These are phyloP conservation scores for Pneumocystis murina DNA, from an alignment of 1,139 yeast genomes.

Conservation along the genomic window DNA sequence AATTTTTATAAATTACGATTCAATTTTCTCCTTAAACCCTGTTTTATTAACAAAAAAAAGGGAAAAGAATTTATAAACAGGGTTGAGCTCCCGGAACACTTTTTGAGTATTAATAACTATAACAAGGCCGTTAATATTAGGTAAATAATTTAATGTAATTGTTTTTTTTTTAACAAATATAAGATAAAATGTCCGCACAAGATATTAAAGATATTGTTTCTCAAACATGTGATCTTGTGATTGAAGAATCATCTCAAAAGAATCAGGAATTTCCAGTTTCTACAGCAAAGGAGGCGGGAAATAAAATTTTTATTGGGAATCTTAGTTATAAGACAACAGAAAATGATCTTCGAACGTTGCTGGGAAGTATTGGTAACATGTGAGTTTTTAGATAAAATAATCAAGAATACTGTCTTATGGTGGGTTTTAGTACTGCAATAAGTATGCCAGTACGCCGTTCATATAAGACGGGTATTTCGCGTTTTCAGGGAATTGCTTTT, in stretches of 20 bases:
- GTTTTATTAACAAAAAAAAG: too few relatives aligned
- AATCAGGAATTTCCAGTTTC: neutral
- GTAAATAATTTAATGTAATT: too few relatives aligned
- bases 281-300: neutral
- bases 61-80: too few relatives aligned
- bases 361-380: neutral
- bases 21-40: too few relatives aligned
- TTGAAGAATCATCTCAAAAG: neutral
- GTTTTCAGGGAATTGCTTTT: slow-evolving; percentile 50
- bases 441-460: neutral
- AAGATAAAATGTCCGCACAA: neutral
- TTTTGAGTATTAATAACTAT: too few relatives aligned
- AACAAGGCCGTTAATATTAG: too few relatives aligned
- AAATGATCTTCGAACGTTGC: slow-evolving; percentile 19
- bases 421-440: neutral
- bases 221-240: neutral
- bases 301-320: slow-evolving; percentile 21
- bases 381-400: neutral
- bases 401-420: neutral
- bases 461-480: neutral
- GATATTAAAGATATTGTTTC: neutral
- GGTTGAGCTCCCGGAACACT: too few relatives aligned
- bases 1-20: too few relatives aligned
- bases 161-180: too few relatives aligned
- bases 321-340: slow-evolving; percentile 21